These are phyloP conservation scores for Marasmius oreades DNA, from an alignment of 1,284 basidiomycete species.

Conservation along the genomic window DNA sequence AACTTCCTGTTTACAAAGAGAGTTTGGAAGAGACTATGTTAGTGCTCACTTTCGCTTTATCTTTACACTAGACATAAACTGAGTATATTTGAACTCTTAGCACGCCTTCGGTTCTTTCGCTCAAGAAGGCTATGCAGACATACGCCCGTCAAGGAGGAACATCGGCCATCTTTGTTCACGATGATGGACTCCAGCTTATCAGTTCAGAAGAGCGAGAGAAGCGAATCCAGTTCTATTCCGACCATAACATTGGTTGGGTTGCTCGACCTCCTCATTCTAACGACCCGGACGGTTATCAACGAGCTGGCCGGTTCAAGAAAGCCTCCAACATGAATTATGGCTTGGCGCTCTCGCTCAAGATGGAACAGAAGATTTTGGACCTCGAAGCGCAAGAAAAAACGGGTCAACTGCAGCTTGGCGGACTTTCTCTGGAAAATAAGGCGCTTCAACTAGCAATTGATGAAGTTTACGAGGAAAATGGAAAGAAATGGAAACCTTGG, in stretches of 20 bases:
- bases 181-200: constrained; percentile 71
- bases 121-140: constrained; percentile 86
- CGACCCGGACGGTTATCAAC: constrained; percentile 61
- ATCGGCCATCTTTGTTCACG: constrained; percentile 72
- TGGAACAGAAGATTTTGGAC: constrained; percentile 66
- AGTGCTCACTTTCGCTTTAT: constrained; percentile 24
- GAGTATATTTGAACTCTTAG: constrained; percentile 29
- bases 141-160: constrained; percentile 82
- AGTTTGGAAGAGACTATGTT: constrained; percentile 66
- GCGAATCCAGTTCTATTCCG: constrained; percentile 73
- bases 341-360: constrained; percentile 64
- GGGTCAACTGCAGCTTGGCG: constrained; percentile 19
- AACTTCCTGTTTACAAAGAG: constrained; percentile 83
- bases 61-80: not conserved
- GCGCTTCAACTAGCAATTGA: constrained; percentile 65
- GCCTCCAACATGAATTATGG: constrained; percentile 90
- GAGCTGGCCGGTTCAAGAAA: constrained; percentile 90
- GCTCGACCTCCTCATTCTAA: constrained; percentile 69
- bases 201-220: constrained; percentile 57
- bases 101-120: constrained; percentile 70
- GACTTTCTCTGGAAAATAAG: constrained; percentile 49
- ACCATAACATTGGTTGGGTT: constrained; percentile 82
- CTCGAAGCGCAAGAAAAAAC: constrained; percentile 44
- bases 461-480: constrained; percentile 60
- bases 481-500: constrained; percentile 57